Base-by-base conservation (phyloP, 495 filamentous ascomycete genomes). In the Beverwykella pulmonaria region DNA sequence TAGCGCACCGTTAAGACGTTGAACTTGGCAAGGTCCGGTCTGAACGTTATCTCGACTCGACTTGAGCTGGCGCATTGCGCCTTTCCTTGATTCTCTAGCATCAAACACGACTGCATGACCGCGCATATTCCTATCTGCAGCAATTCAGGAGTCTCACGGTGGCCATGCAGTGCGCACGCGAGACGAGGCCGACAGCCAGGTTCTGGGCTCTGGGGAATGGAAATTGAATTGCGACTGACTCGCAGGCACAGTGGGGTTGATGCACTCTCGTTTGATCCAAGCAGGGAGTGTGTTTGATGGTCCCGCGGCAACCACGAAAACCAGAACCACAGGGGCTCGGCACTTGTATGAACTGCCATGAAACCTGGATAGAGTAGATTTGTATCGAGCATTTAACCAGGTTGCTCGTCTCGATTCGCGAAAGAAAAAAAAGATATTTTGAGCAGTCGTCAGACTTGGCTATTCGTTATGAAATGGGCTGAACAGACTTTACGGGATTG, bases 221-320 rank as follows among this genome's bases (percentile, higher is more conserved):
- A 44, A 44, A 44, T 44, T 44, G 39, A n/a, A n/a, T 44, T 9
- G 39, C 14, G 26, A 53, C 25, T 62, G 59, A 62, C 59, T 62
- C 59, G 59, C 59, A 29, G 48, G 17, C 9, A 17, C 47, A 29
- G 32, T 29, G 48, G 47, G 59, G 27, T 27, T 32, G 58, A 8
- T 29, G 39, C 39, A 44, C 39, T 2, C 39, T 44, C 32, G 59
- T 62, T 62, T 62, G 59, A 62, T 62, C 59, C 47, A 41, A 41
- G 59, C 59, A 62, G 59, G 59, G 59, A 48, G 22, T 25, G 4
- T 53, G 59, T 62, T 62, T 44, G 48, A 62, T 23, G 29, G 23
- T 50, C 58, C 58, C 58, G 58, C 44, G 23, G 1, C 19, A 10
- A 59, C 26, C 2, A 25, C 30, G 30, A 44, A 44, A 44, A 12